Evolutionary conservation across 2,329 filamentous ascomycete species (phyloP).

Genomic region (Fusarium staphyleae): DNA sequence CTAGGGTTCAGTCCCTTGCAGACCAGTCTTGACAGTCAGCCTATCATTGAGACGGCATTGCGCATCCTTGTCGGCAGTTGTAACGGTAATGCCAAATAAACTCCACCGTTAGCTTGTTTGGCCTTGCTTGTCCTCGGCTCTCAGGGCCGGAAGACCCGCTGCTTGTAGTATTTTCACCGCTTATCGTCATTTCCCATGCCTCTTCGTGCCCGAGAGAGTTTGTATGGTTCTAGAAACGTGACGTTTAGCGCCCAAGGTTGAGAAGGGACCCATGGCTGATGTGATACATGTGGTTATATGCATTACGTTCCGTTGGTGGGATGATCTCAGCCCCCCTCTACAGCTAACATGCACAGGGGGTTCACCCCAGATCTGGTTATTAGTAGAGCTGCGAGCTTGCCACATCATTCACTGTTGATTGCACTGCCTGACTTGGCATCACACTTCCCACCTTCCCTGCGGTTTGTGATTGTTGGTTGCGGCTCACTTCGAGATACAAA

Average conservation of each 20-base stretch:
- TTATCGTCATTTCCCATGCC: constrained; percentile 25
- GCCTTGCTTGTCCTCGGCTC: constrained; percentile 22
- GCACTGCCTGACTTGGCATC: constrained; percentile 21
- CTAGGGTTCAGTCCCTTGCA: constrained; percentile 13
- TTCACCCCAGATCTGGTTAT: constrained; percentile 22
- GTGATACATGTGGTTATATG: constrained; percentile 4
- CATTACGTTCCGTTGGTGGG: background rate
- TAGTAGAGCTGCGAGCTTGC: too few species aligned
- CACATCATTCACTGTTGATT: constrained; percentile 9
- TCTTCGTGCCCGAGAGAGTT: too few species aligned
- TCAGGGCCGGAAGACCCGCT: constrained; percentile 16
- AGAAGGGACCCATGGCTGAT: constrained; percentile 1
- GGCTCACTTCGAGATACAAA: background rate
- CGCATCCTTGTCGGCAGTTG: constrained; percentile 34
- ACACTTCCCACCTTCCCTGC: constrained; percentile 4
- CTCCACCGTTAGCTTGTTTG: background rate
- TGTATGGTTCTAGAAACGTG: background rate
- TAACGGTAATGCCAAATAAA: too few species aligned
- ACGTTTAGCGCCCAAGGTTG: constrained; percentile 1
- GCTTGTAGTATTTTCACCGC: constrained; percentile 25
- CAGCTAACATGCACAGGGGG: constrained; percentile 6
- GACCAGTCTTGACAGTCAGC: background rate
- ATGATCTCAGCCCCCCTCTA: background rate
- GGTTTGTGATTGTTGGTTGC: constrained; percentile 8
- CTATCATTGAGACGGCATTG: constrained; percentile 13